Evolutionary conservation across 2,329 filamentous ascomycete genomes (phyloP).

Genomic region (Zarea fungicola): DNA sequence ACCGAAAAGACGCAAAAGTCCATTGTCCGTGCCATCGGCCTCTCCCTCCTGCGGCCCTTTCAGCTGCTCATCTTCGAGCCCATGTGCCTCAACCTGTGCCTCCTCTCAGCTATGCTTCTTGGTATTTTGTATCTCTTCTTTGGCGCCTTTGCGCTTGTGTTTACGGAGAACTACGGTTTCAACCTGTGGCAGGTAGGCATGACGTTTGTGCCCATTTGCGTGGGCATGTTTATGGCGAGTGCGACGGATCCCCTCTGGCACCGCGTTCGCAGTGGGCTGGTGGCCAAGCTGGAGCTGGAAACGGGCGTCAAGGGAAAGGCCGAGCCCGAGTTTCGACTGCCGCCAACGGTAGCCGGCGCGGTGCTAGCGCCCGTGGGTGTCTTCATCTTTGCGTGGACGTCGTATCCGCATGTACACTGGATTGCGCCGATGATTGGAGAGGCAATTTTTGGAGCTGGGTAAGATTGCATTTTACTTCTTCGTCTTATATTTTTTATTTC

Average conservation of each 20-base stretch:
- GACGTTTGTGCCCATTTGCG: constrained; percentile 66
- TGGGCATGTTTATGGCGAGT: constrained; percentile 63
- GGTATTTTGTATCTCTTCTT: constrained; percentile 90
- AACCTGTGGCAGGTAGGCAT: constrained; percentile 75
- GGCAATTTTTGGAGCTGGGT: constrained; percentile 65
- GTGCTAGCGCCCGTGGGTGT: constrained; percentile 73
- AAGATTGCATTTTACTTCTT: too few relatives aligned
- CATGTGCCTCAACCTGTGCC: constrained; percentile 78
- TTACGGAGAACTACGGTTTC: constrained; percentile 68
- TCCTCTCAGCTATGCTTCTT: constrained; percentile 78
- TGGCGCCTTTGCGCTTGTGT: constrained; percentile 79
- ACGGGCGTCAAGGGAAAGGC: constrained; percentile 51
- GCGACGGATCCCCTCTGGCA: constrained; percentile 62
- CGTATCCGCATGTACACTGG: constrained; percentile 69
- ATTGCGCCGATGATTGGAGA: constrained; percentile 71
- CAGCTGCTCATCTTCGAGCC: constrained; percentile 75
- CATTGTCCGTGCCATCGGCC: constrained; percentile 54
- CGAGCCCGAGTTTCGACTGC: constrained; percentile 84
- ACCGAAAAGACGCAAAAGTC: constrained; percentile 69
- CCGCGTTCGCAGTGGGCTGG: constrained; percentile 52
- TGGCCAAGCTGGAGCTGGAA: constrained; percentile 46
- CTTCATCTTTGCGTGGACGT: constrained; percentile 87
- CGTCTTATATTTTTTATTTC: too few relatives aligned
- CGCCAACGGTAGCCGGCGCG: constrained; percentile 68
- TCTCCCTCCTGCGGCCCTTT: constrained; percentile 64